phyloP scores from a whole-genome alignment of 2,329 filamentous ascomycete genomes.

The Alternaria conjuncta region DNA sequence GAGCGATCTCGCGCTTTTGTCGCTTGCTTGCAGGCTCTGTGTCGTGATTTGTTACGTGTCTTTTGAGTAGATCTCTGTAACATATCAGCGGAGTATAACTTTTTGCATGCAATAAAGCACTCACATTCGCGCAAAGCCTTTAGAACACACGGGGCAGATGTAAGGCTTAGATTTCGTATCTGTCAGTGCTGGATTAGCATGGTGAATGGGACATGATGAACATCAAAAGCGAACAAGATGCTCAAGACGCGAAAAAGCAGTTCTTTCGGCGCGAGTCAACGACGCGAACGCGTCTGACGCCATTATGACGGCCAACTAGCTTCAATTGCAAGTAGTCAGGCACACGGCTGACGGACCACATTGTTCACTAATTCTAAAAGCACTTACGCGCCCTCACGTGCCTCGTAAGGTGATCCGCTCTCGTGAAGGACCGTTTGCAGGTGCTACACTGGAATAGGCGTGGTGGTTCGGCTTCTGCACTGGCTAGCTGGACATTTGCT shows the following conservation, averaged over 20 bases:
- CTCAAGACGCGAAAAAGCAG: background rate
- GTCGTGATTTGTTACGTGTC: conserved; percentile 56
- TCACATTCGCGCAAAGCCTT: conserved; percentile 55
- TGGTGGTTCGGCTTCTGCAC: conserved; percentile 25
- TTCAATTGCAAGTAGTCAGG: background rate
- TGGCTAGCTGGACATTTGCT: conserved; percentile 12
- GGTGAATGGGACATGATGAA: background rate
- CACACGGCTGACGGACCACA: background rate
- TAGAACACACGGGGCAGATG: conserved; percentile 53
- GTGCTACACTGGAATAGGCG: conserved; percentile 58
- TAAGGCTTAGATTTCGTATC: conserved; percentile 55
- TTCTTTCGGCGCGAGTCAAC: background rate
- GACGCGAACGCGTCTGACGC: background rate
- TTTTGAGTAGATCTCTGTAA: conserved; percentile 57
- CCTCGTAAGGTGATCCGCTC: conserved; percentile 60
- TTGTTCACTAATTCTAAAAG: background rate
- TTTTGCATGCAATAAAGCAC: conserved; percentile 9
- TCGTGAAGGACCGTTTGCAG: conserved; percentile 60
- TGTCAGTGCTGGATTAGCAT: conserved; percentile 21
- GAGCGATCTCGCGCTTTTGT: conserved; percentile 32
- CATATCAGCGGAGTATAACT: conserved; percentile 3
- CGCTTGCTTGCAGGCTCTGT: conserved; percentile 43
- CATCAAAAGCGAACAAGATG: background rate
- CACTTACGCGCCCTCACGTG: conserved; percentile 59
- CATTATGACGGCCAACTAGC: background rate